Evolutionary conservation across 116 monocot genomes (phyloP), one percentile per base, ranked within the genome.

Genomic region (Cymodocea nodosa): DNA sequence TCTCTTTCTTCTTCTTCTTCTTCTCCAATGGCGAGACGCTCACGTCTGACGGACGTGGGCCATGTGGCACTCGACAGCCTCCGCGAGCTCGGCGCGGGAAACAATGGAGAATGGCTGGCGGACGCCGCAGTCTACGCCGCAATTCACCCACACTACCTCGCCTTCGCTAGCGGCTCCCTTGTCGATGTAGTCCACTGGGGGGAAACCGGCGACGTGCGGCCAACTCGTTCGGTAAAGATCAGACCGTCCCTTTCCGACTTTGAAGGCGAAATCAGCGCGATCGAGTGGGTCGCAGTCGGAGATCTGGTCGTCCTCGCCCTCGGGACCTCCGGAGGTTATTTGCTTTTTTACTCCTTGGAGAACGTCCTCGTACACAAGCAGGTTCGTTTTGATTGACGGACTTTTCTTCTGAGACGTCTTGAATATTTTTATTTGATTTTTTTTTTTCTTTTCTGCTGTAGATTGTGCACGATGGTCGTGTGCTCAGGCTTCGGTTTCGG

Each of bases 291-390:
- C 51, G 53, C 83, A 13, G 56, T 71, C 55, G 81, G 61, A 23
- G 95, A 83, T 60, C 58, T 76, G 59, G 56, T 77, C 52, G 82
- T 74, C 5, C 67, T 98, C n/a, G 98, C 85, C 15, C 37, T 97
- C 34, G 97, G 85, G 12, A 86, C 92, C 18, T 85, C 91, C 1
- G 49, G 23, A 0, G 98, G 98, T 6, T 81, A 59, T 67, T 79
- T 98, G 51, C 67, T 98, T 50, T 9, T 92, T 25, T 92, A 89
- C 77, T 98, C 98, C 30, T 15, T 66, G 15, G 49, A 58, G 8
- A 80, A 62, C 3, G 85, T 78, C 22, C 82, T 89, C 19, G 74
- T 98, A 67, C 88, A 85, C 72, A 87, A 85, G 70, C 98, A 91
- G 91, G 97, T 86, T 0, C 1, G 34, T 1, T 17, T 15, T 56